phyloP scores from a whole-genome alignment of 768 basidiomycete genomes.

The Leucocoprinus birnbaumii region DNA sequence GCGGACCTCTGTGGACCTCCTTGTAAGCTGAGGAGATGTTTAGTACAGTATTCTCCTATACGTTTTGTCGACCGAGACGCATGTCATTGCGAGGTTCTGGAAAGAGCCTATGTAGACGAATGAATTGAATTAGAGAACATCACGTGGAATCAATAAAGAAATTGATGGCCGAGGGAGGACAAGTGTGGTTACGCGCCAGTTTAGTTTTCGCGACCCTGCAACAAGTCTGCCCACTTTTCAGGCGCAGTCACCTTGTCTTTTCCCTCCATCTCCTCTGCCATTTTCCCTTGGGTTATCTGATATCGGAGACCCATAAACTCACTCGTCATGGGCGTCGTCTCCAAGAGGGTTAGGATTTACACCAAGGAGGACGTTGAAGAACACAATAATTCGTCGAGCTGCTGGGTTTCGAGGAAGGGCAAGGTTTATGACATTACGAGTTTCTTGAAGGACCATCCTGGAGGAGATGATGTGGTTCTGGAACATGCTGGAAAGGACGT shows the following conservation, averaged over 20 bases:
- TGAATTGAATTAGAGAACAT: neutral
- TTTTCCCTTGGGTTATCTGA: neutral
- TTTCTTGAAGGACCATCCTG: constrained; percentile 89
- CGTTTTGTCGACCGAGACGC: no score
- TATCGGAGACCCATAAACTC: neutral
- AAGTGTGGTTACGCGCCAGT: neutral
- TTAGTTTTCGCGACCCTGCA: neutral
- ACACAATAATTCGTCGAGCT: constrained; percentile 60
- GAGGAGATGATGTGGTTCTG: constrained; percentile 90
- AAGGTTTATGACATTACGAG: constrained; percentile 88
- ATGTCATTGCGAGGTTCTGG: no score
- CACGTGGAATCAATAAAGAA: constrained; percentile 11
- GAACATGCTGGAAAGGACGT: constrained; percentile 84
- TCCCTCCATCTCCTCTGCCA: constrained; percentile 1
- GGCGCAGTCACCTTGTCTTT: neutral
- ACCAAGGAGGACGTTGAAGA: constrained; percentile 68
- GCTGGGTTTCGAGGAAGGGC: constrained; percentile 80
- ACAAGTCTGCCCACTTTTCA: constrained; percentile 9
- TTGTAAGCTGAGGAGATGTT: no score
- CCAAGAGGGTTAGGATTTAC: constrained; percentile 71
- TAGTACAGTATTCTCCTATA: no score
- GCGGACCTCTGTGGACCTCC: no score
- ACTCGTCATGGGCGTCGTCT: constrained; percentile 35
- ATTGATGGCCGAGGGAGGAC: constrained; percentile 2
- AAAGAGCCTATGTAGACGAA: no score